A percentile compares a stretch with the other conserved stretches of the same genome.
These are phyloP conservation scores for Ramichloridium luteum DNA, from an alignment of 2,329 filamentous ascomycete species.

Conservation along the genomic window DNA sequence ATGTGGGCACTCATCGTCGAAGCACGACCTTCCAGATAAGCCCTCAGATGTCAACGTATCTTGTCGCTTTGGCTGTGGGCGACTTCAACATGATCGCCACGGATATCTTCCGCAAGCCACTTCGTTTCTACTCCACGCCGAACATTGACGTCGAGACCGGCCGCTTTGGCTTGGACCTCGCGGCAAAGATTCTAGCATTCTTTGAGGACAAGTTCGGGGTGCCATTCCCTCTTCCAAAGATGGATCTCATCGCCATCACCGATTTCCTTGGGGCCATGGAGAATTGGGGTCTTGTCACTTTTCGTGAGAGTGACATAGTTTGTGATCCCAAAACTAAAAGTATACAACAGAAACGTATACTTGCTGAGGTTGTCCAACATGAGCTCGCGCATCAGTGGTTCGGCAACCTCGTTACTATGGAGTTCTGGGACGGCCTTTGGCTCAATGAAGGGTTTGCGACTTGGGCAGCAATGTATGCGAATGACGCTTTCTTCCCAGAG, in stretches of 20 bases:
- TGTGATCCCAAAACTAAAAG: slow-evolving; percentile 86
- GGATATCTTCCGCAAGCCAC: slow-evolving; percentile 72
- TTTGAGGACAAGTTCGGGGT: slow-evolving; percentile 66
- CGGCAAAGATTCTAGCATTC: slow-evolving; percentile 81
- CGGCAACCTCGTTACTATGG: slow-evolving; percentile 89
- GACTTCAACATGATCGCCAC: slow-evolving; percentile 93
- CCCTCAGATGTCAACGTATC: slow-evolving; percentile 76
- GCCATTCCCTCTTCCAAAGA: slow-evolving; percentile 82
- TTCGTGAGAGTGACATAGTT: slow-evolving; percentile 76
- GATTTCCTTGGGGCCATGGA: slow-evolving; percentile 85
- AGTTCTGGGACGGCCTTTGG: slow-evolving; percentile 66
- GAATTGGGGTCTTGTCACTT: slow-evolving; percentile 90
- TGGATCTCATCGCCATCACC: slow-evolving; percentile 75
- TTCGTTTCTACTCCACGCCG: slow-evolving; percentile 84
- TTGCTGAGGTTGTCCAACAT: slow-evolving; percentile 90
- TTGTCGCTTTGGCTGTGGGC: slow-evolving; percentile 82
- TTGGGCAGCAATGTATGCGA: slow-evolving; percentile 87
- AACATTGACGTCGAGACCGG: slow-evolving; percentile 86
- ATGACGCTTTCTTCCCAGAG: slow-evolving; percentile 81
- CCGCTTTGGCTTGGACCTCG: slow-evolving; percentile 76
- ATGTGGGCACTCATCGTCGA: slow-evolving; percentile 57
- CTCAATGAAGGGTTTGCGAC: slow-evolving; percentile 92
- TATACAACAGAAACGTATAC: slow-evolving; percentile 72
- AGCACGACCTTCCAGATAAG: slow-evolving; percentile 64
- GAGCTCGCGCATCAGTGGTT: slow-evolving; percentile 94